Percentiles rank a stretch among this genome's conserved stretches.
Conservation (phyloP, 2,329 filamentous ascomycete species). For the Aotearoamyces nothofagi region DNA sequence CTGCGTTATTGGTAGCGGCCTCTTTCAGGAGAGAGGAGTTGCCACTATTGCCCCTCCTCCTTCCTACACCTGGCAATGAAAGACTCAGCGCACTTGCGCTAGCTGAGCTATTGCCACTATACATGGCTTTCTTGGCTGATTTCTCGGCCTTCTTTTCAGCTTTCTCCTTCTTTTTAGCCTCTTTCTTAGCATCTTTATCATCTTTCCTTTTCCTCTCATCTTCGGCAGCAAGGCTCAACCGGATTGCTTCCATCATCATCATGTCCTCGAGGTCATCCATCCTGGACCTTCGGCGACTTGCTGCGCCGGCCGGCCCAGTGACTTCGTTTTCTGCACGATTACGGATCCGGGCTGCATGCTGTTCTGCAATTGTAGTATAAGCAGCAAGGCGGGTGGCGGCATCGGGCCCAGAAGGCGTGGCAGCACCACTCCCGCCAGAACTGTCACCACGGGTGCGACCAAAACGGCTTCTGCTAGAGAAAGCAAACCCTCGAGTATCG, state of each 20-base stretch:
- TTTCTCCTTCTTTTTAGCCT: conserved; percentile 74
- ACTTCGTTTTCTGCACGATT: conserved; percentile 13
- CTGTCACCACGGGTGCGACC: conserved; percentile 15
- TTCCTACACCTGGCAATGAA: conserved; percentile 29
- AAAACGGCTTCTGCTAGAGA: conserved; percentile 15
- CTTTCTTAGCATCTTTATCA: conserved; percentile 67
- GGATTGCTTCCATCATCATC: conserved; percentile 97
- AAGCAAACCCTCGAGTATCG: conserved; percentile 17
- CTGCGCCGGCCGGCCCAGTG: conserved; percentile 19
- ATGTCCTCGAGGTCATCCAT: conserved; percentile 89
- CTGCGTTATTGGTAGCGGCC: conserved; percentile 30
- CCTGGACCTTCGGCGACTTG: conserved; percentile 33
- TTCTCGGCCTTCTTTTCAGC: conserved; percentile 55
- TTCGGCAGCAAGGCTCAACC: conserved; percentile 79
- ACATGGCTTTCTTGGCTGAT: conserved; percentile 34
- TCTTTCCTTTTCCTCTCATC: conserved; percentile 81
- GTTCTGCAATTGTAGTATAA: conserved; percentile 2
- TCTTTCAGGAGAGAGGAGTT: conserved; percentile 45
- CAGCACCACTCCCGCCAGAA: conserved; percentile 18
- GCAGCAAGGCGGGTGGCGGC: conserved; percentile 7
- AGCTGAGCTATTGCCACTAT: conserved; percentile 30
- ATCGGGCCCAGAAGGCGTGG: conserved; percentile 13
- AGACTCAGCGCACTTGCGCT: conserved; percentile 52
- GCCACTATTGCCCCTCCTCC: conserved; percentile 42
- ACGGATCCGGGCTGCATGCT: conserved; percentile 2